phyloP scores from a whole-genome alignment of 441 rosid species.

The Oxalis stricta region DNA sequence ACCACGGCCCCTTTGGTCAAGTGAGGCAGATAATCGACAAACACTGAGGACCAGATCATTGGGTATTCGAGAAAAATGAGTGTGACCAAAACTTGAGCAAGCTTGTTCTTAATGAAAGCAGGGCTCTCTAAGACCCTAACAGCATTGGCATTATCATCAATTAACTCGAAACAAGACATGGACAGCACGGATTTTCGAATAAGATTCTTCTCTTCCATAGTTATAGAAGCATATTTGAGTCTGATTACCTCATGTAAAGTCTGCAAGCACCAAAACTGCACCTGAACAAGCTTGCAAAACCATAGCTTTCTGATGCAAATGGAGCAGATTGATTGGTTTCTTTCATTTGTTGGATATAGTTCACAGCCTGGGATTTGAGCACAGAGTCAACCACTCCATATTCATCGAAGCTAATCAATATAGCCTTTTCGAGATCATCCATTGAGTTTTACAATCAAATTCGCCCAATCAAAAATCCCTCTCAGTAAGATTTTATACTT shows the following conservation, averaged over 20 bases:
- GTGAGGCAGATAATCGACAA: constrained; percentile 53
- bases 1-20: constrained; percentile 51
- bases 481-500: no score
- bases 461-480: no score
- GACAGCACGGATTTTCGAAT: constrained; percentile 55
- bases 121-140: constrained; percentile 51
- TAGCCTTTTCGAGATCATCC: constrained; percentile 85
- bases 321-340: constrained; percentile 34
- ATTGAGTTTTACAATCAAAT: constrained; percentile 15
- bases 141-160: constrained; percentile 30
- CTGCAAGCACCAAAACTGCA: constrained; percentile 95
- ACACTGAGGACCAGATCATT: constrained; percentile 55
- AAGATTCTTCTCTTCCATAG: constrained; percentile 42
- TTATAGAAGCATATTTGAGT: constrained; percentile 34
- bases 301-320: constrained; percentile 63
- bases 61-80: constrained; percentile 87
- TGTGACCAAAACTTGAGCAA: constrained; percentile 82
- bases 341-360: constrained; percentile 47
- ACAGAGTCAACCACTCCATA: constrained; percentile 37
- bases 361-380: constrained; percentile 47
- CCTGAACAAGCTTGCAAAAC: constrained; percentile 46
- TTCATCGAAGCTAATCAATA: constrained; percentile 64
- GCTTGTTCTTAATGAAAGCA: constrained; percentile 74
- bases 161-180: constrained; percentile 41
- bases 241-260: constrained; percentile 59